Conservation (phyloP, 2,329 filamentous ascomycete species). For the Colletotrichum sp. region DNA sequence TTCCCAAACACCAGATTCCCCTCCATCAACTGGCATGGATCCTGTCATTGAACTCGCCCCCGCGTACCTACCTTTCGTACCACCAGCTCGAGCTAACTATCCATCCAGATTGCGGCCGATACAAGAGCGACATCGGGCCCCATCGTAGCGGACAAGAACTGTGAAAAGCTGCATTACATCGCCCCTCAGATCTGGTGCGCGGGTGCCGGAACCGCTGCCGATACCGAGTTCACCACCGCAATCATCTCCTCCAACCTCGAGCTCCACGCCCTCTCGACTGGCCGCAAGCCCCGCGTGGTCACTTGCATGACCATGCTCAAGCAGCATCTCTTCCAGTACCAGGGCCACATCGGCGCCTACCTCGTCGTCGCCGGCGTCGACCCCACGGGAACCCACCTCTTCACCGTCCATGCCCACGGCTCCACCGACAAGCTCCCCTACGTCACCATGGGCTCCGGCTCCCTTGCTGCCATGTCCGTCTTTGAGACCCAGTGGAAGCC, state of each 20-base stretch:
- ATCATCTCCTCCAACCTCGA: conserved; percentile 99
- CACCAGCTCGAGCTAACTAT: conserved; percentile 10
- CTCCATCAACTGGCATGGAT: background rate
- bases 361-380: conserved; percentile 96
- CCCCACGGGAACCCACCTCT: conserved; percentile 92
- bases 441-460: conserved; percentile 98
- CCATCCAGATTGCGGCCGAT: conserved; percentile 87
- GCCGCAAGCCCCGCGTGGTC: conserved; percentile 94
- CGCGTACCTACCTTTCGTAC: background rate
- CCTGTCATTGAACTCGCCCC: background rate
- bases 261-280: conserved; percentile 93
- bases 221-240: conserved; percentile 98
- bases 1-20: conserved; percentile 23
- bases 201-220: conserved; percentile 94
- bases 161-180: conserved; percentile 99
- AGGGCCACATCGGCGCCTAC: conserved; percentile 97
- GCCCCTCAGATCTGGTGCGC: conserved; percentile 99
- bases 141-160: conserved; percentile 99
- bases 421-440: conserved; percentile 99
- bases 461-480: conserved; percentile 94
- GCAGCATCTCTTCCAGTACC: conserved; percentile 98
- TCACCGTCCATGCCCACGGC: conserved; percentile 98
- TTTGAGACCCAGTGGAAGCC: conserved; percentile 97
- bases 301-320: conserved; percentile 99
- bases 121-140: conserved; percentile 96